Evolutionary conservation across 1,284 basidiomycete genomes (phyloP).

Genomic region (Pascua guehoae): DNA sequence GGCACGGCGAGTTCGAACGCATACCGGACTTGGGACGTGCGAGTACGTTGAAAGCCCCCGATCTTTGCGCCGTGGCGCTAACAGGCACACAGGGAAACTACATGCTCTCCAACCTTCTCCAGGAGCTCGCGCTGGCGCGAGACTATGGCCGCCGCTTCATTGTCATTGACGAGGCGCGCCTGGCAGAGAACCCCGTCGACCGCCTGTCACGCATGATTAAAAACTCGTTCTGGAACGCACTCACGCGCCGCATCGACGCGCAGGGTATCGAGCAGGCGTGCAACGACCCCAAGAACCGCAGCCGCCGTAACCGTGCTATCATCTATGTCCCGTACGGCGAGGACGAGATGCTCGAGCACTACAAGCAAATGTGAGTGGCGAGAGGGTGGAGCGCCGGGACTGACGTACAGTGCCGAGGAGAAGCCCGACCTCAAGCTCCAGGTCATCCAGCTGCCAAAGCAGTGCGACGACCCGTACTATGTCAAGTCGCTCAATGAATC

Average conservation of each 20-base stretch:
- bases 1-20: slow-evolving; percentile 97
- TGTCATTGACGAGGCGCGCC: slow-evolving; percentile 91
- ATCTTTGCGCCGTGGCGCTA: slow-evolving; percentile 3
- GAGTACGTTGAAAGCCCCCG: slow-evolving; percentile 41
- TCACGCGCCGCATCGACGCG: slow-evolving; percentile 93
- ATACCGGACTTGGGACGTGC: slow-evolving; percentile 93
- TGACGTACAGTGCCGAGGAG: slow-evolving; percentile 52
- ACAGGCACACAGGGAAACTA: slow-evolving; percentile 67
- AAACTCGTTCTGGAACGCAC: slow-evolving; percentile 95
- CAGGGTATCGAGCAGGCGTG: slow-evolving; percentile 95
- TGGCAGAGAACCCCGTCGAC: slow-evolving; percentile 96
- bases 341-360: slow-evolving; percentile 90
- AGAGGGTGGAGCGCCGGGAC: background rate
- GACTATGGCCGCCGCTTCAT: slow-evolving; percentile 94
- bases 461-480: slow-evolving; percentile 80
- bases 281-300: slow-evolving; percentile 93
- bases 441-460: slow-evolving; percentile 80
- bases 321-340: slow-evolving; percentile 94
- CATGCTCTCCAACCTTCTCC: slow-evolving; percentile 98
- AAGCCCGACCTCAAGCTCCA: slow-evolving; percentile 87
- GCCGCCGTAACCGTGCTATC: slow-evolving; percentile 75
- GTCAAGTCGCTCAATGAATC: slow-evolving; percentile 90
- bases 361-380: slow-evolving; percentile 54
- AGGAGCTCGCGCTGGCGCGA: slow-evolving; percentile 94
- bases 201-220: slow-evolving; percentile 97